Percentiles rank a stretch among this genome's conserved stretches.
phyloP scores from a whole-genome alignment of 495 filamentous ascomycete genomes.

The Annulohypoxylon bovei region DNA sequence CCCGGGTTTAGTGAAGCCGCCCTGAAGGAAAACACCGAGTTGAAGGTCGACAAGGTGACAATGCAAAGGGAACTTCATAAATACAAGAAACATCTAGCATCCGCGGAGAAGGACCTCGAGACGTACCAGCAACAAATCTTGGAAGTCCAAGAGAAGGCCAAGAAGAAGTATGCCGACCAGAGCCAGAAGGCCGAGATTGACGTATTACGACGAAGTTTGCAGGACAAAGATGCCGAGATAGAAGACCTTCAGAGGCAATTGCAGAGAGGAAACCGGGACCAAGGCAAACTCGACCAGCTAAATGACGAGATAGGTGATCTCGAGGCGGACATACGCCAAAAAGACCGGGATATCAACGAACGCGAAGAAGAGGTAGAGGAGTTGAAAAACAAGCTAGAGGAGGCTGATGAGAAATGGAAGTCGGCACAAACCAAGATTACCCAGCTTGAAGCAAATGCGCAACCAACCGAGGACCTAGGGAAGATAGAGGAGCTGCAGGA shows the following conservation, averaged over 20 bases:
- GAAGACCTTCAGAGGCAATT: slow-evolving; percentile 56
- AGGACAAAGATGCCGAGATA: slow-evolving; percentile 64
- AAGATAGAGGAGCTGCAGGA: slow-evolving; percentile 71
- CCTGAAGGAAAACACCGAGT: slow-evolving; percentile 91
- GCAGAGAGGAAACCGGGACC: slow-evolving; percentile 42
- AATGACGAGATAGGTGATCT: slow-evolving; percentile 70
- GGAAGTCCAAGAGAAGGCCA: slow-evolving; percentile 80
- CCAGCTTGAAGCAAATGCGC: slow-evolving; percentile 64
- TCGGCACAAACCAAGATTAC: slow-evolving; percentile 54
- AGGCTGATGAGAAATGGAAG: slow-evolving; percentile 46
- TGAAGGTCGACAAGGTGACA: slow-evolving; percentile 88
- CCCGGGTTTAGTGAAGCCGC: slow-evolving; percentile 87
- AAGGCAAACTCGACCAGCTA: slow-evolving; percentile 59
- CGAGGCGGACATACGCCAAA: slow-evolving; percentile 65
- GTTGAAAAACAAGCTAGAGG: slow-evolving; percentile 34
- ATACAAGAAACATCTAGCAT: slow-evolving; percentile 80
- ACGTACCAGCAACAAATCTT: slow-evolving; percentile 78
- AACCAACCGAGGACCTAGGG: slow-evolving; percentile 55
- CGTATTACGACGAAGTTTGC: slow-evolving; percentile 59
- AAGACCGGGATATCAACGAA: slow-evolving; percentile 57
- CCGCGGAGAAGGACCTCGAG: slow-evolving; percentile 83
- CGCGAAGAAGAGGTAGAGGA: slow-evolving; percentile 57
- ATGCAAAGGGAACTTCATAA: slow-evolving; percentile 85
- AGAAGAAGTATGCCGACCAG: slow-evolving; percentile 75
- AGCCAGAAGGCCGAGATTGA: slow-evolving; percentile 68